Base-by-base conservation (phyloP, 108 stramenopile species). In the Skeletonema marinoi region DNA sequence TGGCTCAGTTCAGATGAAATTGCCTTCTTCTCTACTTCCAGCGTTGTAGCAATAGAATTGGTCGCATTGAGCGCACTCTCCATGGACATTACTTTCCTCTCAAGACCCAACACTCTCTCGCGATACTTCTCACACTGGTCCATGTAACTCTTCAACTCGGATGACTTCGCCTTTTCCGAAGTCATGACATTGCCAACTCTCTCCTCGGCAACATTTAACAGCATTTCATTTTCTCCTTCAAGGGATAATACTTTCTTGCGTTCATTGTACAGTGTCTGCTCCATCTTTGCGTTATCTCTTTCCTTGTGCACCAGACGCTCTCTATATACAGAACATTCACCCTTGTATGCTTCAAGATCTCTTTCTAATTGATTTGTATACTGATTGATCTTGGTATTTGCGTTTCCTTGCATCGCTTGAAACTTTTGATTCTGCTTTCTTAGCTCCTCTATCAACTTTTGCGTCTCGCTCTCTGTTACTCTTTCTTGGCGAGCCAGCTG, bases 81-180 rank as follows among this genome's bases (percentile, higher is more conserved):
- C 14, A 29, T 17, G n/a, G 61, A 56, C 8, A 82, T 50, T 2
- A 77, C 31, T 30, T 77, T 73, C 21, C 71, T 51, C 38, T 76
- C 75, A 51, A 82, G 44, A 64, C 75, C 64, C 9, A 82, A 64
- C 25, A 82, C 70, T 13, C 65, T 69, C 14, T 81, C 64, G 12
- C 80, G 73, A 74, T 81, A 81, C n/a, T 75, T 81, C 10, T 81
- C 62, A 56, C 80, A 81, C 51, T 81, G 69, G 1, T 81, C 80
- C 32, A 60, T 81, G 74, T 81, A 81, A 7, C 74, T 74, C 33
- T 51, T 65, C 42, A 81, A 46, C 63, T 81, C 74, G 35, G 65
- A 46, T 31, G 59, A 61, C 39, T 75, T 75, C 5, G 69, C 62
- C 32, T 42, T 56, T 19, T 70, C 80, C 2, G 46, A 29, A 66